Percentiles rank a stretch among this genome's conserved stretches.
phyloP scores from a whole-genome alignment of 257 asterid genomes.

The Fraxinus quadrangulata region DNA sequence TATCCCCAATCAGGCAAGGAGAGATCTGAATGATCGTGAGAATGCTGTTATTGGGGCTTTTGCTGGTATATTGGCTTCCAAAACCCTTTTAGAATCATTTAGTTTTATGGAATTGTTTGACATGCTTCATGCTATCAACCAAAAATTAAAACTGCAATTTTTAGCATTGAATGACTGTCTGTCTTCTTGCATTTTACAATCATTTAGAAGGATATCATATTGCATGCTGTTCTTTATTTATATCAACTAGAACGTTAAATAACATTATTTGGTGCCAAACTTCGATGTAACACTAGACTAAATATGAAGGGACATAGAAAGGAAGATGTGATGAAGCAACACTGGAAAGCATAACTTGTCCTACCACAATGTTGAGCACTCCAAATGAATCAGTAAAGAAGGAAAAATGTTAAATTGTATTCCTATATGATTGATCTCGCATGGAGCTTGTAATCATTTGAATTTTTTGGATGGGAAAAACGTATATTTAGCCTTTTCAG shows the following conservation, averaged over 20 bases:
- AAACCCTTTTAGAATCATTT: not conserved
- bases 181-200: not conserved
- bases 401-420: not conserved
- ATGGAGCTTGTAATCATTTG: not conserved
- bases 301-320: not conserved
- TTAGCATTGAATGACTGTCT: not conserved
- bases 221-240: not conserved
- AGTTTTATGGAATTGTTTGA: not conserved
- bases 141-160: not conserved
- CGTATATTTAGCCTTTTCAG: not conserved
- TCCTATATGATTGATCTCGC: not conserved
- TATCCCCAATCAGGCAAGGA: constrained; percentile 64
- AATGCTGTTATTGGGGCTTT: constrained; percentile 89
- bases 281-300: not conserved
- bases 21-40: constrained; percentile 91
- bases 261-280: not conserved
- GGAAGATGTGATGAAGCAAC: not conserved
- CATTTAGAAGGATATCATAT: not conserved
- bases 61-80: constrained; percentile 63
- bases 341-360: too few species aligned
- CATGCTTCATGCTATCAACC: not conserved
- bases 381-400: not conserved
- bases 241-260: not conserved
- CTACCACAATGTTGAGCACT: not conserved
- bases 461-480: not conserved